phyloP scores from a whole-genome alignment of 2,329 filamentous ascomycete genomes.

The Dactylellina drechsleri region DNA sequence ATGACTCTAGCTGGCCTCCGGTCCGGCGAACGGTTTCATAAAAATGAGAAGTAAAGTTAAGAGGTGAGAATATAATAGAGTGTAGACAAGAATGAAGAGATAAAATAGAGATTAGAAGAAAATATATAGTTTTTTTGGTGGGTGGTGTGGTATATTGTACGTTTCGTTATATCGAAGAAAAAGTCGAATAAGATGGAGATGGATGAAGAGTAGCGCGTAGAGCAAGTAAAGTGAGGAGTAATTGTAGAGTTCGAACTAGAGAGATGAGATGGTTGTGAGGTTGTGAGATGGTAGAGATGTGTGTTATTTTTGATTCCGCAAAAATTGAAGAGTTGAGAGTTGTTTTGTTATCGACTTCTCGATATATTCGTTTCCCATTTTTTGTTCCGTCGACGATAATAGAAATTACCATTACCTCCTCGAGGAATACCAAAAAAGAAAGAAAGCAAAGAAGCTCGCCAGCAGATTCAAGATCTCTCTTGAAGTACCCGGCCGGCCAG shows the following conservation, averaged over 20 bases:
- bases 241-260: constrained; percentile 7
- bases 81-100: constrained; percentile 54
- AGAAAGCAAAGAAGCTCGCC: background rate
- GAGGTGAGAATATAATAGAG: constrained; percentile 51
- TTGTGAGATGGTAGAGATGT: background rate
- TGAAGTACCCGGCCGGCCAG: background rate
- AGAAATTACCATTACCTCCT: background rate
- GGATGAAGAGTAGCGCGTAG: background rate
- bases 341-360: constrained; percentile 13
- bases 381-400: background rate
- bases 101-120: constrained; percentile 53
- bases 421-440: background rate
- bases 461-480: background rate
- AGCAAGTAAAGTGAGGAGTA: constrained; percentile 4
- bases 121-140: constrained; percentile 31
- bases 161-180: background rate
- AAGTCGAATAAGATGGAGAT: constrained; percentile 6
- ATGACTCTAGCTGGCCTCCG: constrained; percentile 15
- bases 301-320: constrained; percentile 9
- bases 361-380: background rate
- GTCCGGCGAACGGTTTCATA: constrained; percentile 3
- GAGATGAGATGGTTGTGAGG: background rate
- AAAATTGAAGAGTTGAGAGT: constrained; percentile 12
- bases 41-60: constrained; percentile 36
- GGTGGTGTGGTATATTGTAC: background rate